Percentiles rank a stretch among this genome's conserved stretches.
Conservation (phyloP, 129 eudicot genomes). For the Gnaphalium uliginosum region DNA sequence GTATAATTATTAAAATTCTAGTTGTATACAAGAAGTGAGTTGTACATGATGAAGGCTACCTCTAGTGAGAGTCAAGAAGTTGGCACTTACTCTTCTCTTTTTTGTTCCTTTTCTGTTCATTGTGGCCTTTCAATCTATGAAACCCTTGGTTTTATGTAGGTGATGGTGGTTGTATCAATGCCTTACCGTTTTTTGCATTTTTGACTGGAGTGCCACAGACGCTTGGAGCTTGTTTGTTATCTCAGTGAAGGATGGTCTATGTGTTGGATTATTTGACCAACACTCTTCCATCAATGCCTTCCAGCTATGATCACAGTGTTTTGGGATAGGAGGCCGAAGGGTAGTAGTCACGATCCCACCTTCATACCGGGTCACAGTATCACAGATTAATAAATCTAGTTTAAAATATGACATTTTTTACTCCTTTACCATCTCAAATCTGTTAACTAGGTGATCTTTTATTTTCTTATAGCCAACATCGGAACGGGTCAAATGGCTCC, state of each 20-base stretch:
- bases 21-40: constrained; percentile 22
- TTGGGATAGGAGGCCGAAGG: constrained; percentile 64
- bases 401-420: not conserved
- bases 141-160: constrained; percentile 4
- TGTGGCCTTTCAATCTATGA: constrained; percentile 4
- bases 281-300: constrained; percentile 77
- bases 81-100: not conserved
- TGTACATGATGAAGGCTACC: constrained; percentile 17
- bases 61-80: not conserved
- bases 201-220: constrained; percentile 35
- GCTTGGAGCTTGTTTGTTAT: constrained; percentile 58
- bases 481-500: not conserved
- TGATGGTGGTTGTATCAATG: constrained; percentile 30
- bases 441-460: too few species aligned
- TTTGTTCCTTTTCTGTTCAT: not conserved
- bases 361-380: constrained; percentile 12
- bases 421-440: not conserved
- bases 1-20: not conserved
- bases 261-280: constrained; percentile 69
- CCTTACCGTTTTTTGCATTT: constrained; percentile 35
- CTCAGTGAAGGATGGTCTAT: constrained; percentile 69
- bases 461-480: too few species aligned
- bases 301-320: constrained; percentile 62
- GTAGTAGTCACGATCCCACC: constrained; percentile 76
- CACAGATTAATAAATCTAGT: not conserved